Evolutionary conservation across 225 moss, liverwort and hornwort species (phyloP).

Genomic region (Sphagnum contortum): DNA sequence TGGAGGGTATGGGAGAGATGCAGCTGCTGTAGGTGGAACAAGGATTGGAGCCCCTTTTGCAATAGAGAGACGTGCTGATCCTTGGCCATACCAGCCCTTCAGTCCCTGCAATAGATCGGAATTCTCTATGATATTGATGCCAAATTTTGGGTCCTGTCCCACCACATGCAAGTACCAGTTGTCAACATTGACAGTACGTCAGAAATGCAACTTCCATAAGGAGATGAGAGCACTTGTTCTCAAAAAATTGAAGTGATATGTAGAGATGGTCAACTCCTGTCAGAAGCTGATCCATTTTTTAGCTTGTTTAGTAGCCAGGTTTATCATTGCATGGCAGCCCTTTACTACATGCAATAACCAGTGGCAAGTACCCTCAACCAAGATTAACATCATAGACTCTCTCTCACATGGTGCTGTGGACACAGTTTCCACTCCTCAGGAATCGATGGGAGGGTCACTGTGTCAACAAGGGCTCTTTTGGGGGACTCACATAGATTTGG

Average conservation of each 20-base stretch:
- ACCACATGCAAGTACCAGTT: background rate
- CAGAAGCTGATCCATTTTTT: background rate
- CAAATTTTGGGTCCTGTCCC: conserved; percentile 36
- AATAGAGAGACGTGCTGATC: conserved; percentile 49
- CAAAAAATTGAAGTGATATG: too few relatives aligned
- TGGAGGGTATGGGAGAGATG: conserved; percentile 25
- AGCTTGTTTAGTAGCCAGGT: background rate
- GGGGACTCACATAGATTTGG: too few relatives aligned
- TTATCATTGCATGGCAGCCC: background rate
- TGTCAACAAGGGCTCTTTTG: too few relatives aligned
- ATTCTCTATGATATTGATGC: conserved; percentile 66
- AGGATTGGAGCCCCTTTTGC: conserved; percentile 41
- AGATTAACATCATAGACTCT: background rate
- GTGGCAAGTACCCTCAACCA: conserved; percentile 1
- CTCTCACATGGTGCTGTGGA: too few relatives aligned
- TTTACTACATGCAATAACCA: background rate
- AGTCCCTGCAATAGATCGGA: conserved; percentile 38
- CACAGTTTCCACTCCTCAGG: too few relatives aligned
- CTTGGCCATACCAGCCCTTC: conserved; percentile 62
- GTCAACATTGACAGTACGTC: background rate
- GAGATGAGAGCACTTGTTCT: too few relatives aligned
- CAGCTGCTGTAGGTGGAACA: conserved; percentile 38
- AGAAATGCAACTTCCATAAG: background rate
- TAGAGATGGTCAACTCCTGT: conserved; percentile 14
- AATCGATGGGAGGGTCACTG: too few relatives aligned